Percentiles rank a stretch among this genome's conserved stretches.
Evolutionary conservation across 1,284 basidiomycete species (phyloP).

Genomic region (Spongispora temasekensis): DNA sequence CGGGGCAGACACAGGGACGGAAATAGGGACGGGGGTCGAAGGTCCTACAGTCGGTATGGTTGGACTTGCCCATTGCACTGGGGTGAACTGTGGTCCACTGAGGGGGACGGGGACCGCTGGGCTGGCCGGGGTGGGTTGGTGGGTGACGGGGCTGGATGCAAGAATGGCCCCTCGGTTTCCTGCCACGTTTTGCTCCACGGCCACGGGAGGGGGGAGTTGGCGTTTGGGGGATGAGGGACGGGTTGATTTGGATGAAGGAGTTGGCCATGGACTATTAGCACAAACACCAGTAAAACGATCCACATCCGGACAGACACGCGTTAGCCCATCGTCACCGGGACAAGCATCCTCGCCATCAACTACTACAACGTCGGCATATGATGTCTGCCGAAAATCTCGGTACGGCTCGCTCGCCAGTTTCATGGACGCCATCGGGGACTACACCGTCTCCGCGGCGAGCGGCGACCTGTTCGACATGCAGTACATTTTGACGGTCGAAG

Average conservation of each 20-base stretch:
- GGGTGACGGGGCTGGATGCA: conserved; percentile 23
- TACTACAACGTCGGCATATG: conserved; percentile 98
- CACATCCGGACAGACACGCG: too few species aligned
- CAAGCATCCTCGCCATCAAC: conserved; percentile 91
- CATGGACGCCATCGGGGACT: conserved; percentile 86
- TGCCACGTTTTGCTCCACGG: conserved; percentile 58
- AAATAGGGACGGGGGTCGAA: conserved; percentile 22
- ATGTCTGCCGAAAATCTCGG: conserved; percentile 98
- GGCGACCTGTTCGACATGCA: conserved; percentile 99
- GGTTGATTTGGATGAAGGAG: conserved; percentile 38
- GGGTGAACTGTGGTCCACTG: conserved; percentile 35
- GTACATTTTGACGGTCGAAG: conserved; percentile 92
- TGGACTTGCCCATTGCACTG: conserved; percentile 44
- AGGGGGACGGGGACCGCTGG: background rate
- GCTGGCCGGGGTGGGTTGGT: conserved; percentile 15
- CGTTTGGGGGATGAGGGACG: conserved; percentile 27
- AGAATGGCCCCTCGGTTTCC: conserved; percentile 53
- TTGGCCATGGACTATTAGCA: conserved; percentile 20
- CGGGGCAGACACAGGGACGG: conserved; percentile 8
- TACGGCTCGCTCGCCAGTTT: conserved; percentile 95
- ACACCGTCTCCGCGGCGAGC: conserved; percentile 88
- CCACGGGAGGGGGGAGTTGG: conserved; percentile 39
- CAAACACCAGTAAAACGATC: conserved; percentile 31
- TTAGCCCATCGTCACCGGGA: conserved; percentile 96
- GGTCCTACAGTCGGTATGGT: conserved; percentile 13